phyloP scores from a whole-genome alignment of 1,284 basidiomycete species.

The Gastroboletus turbinatus region DNA sequence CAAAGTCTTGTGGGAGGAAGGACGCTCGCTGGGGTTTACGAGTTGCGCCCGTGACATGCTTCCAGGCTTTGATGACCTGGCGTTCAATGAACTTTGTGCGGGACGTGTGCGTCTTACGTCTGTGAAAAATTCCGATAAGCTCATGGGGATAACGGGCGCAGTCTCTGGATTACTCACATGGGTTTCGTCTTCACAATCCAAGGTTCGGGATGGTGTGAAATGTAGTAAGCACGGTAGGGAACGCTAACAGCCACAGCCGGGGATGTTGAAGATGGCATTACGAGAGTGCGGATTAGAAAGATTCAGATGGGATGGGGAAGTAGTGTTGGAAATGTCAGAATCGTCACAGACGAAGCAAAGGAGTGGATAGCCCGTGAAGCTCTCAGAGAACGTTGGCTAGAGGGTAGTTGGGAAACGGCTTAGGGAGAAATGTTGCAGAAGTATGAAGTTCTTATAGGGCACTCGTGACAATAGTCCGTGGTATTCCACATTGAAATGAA shows the following conservation, averaged over 20 bases:
- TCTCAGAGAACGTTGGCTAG: slow-evolving; percentile 24
- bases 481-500: neutral
- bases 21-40: slow-evolving; percentile 53
- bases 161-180: slow-evolving; percentile 17
- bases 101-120: slow-evolving; percentile 32
- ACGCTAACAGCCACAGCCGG: slow-evolving; percentile 3
- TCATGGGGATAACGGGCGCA: neutral
- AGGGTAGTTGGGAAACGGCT: slow-evolving; percentile 5
- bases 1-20: slow-evolving; percentile 56
- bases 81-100: slow-evolving; percentile 54
- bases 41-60: slow-evolving; percentile 52
- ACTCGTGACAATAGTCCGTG: slow-evolving; percentile 19
- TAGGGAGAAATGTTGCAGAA: neutral
- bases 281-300: neutral
- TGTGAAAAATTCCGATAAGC: slow-evolving; percentile 6
- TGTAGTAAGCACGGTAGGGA: slow-evolving; percentile 14
- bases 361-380: slow-evolving; percentile 23
- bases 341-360: slow-evolving; percentile 32
- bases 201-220: slow-evolving; percentile 19
- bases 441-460: slow-evolving; percentile 15
- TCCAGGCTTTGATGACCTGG: slow-evolving; percentile 59
- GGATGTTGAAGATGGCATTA: slow-evolving; percentile 17
- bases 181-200: slow-evolving; percentile 30
- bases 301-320: neutral
- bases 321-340: neutral